Conservation (phyloP, 1,284 basidiomycete genomes). For the Malassezia japonica region DNA sequence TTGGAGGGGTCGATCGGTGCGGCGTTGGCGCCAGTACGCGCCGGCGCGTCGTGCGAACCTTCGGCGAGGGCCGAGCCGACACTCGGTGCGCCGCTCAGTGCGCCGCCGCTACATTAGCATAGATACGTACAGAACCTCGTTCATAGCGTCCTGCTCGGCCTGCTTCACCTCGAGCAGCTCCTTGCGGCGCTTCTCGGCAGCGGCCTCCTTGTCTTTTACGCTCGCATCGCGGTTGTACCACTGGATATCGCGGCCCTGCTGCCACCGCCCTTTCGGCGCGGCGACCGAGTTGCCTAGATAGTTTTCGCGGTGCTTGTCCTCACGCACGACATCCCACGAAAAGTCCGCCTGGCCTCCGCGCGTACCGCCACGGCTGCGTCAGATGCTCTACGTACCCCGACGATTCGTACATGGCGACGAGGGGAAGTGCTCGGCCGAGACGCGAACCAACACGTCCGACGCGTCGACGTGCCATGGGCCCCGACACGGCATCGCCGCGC, state of each 20-base stretch:
- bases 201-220: background rate
- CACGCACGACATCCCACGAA: constrained; percentile 38
- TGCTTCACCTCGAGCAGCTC: constrained; percentile 37
- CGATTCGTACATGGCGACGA: background rate
- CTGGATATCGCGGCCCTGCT: constrained; percentile 40
- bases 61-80: background rate
- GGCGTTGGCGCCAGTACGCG: constrained; percentile 14
- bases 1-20: constrained; percentile 13
- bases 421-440: background rate
- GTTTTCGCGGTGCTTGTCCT: constrained; percentile 44
- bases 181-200: constrained; percentile 24
- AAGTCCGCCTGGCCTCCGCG: constrained; percentile 44
- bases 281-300: constrained; percentile 45
- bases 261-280: constrained; percentile 45
- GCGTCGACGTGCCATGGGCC: too few relatives aligned
- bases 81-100: background rate
- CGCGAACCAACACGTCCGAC: background rate
- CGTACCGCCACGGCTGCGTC: constrained; percentile 24
- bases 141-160: constrained; percentile 37
- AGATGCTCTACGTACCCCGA: background rate
- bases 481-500: too few relatives aligned
- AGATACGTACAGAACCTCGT: constrained; percentile 24
- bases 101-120: background rate
- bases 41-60: background rate
- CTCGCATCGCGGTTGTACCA: constrained; percentile 44